A percentile compares a stretch with the other conserved stretches of the same genome.
Evolutionary conservation across 2,329 filamentous ascomycete genomes (phyloP).

Genomic region (Elsinoe australis): DNA sequence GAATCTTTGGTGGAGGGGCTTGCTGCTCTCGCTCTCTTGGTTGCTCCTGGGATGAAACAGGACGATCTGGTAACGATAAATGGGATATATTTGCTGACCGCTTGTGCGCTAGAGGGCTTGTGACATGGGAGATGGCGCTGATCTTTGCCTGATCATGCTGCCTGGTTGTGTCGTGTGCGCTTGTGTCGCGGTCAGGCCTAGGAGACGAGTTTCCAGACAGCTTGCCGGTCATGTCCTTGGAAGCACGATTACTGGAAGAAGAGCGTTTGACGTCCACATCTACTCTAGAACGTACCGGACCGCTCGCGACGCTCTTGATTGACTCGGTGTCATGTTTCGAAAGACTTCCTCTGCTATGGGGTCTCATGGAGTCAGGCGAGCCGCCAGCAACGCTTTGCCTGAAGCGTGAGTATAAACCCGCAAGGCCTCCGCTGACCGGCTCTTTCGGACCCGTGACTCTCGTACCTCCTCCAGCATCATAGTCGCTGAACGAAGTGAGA

Average conservation of each 20-base stretch:
- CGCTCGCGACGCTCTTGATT: slow-evolving; percentile 21
- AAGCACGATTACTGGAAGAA: slow-evolving; percentile 10
- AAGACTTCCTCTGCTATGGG: slow-evolving; percentile 36
- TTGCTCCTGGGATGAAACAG: neutral
- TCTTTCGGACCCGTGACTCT: slow-evolving; percentile 29
- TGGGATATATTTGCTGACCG: slow-evolving; percentile 6
- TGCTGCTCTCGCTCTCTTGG: neutral
- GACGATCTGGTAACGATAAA: neutral
- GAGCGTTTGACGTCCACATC: slow-evolving; percentile 10
- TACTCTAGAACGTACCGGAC: neutral
- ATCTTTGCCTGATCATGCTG: neutral
- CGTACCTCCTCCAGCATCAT: slow-evolving; percentile 59
- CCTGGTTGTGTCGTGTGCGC: neutral
- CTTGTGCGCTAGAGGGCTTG: slow-evolving; percentile 7
- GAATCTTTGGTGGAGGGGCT: slow-evolving; percentile 7
- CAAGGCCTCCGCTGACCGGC: slow-evolving; percentile 46
- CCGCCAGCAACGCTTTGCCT: slow-evolving; percentile 37
- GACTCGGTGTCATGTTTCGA: slow-evolving; percentile 27
- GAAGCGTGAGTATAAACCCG: slow-evolving; percentile 79
- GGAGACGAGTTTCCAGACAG: slow-evolving; percentile 9
- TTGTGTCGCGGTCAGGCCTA: neutral
- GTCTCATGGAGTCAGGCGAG: slow-evolving; percentile 61
- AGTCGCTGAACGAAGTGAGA: slow-evolving; percentile 90
- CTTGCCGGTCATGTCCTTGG: slow-evolving; percentile 6
- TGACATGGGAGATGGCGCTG: neutral